Evolutionary conservation across 305 asterid genomes (phyloP), one percentile per base, ranked within the genome.

Genomic region (Plantago coronopus): DNA sequence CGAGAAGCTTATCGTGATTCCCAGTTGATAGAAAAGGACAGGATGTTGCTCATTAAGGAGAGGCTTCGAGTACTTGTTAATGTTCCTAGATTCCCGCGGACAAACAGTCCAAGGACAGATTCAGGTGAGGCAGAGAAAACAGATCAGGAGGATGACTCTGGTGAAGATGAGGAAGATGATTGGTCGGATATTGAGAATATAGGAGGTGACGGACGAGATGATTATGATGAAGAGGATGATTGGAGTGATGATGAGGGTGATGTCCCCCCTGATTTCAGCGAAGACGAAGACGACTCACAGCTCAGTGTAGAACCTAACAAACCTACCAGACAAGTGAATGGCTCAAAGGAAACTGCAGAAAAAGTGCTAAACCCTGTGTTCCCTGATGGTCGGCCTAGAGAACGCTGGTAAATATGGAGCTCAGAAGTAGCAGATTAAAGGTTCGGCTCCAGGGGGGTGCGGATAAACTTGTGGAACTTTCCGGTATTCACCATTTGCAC

Each of bases 1-100:
- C 95, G 97, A 11, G 97, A 89, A 78, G 99, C 96, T 0, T 93
- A 93, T 76, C 79, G 70, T 0, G 89, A 89, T 85, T 89, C 99
- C 53, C 95, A 89, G 48, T 72, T 93, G 72, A 64, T 83, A 70
- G 99, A 87, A 44, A 93, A 89, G 43, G 87, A 89, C 50, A 85
- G 77, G 77, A 68, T 93, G 84, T 76, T 89, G 85, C 91, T 89
- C 54, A 77, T 93, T 69, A 93, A 93, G 80, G 99, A 93, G 84
- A 93, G 82, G 83, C 83, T 93, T 46, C 97, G 97, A 4, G 68
- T 83, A 55, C 97, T 93, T 56, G 96, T 89, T 45, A 72, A 82
- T 65, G 85, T 87, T 47, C 79, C 96, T 48, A 78, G 83, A 60
- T 82, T 75, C 70, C 70, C 75, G 5, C 57, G 85, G 76, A 80